Evolutionary conservation across 257 asterid genomes (phyloP).

Genomic region (Solanum piurae): DNA sequence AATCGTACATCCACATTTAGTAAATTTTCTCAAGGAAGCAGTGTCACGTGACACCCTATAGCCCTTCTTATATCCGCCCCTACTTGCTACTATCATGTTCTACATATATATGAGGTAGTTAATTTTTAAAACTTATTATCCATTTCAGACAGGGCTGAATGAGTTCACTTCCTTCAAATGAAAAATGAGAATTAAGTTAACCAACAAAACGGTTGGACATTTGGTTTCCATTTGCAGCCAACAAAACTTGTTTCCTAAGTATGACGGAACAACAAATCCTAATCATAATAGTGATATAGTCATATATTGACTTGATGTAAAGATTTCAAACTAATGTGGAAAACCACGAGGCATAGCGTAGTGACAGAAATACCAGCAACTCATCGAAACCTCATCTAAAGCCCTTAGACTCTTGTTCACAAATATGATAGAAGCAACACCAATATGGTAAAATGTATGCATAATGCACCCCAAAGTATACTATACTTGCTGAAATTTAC

Average conservation of each 20-base stretch:
- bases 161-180: neutral
- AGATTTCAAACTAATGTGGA: neutral
- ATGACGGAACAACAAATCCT: neutral
- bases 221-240: neutral
- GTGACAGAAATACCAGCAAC: neutral
- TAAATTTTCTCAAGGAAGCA: neutral
- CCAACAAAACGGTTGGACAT: neutral
- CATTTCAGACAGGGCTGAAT: neutral
- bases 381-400: neutral
- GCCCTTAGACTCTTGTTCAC: neutral
- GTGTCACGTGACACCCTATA: neutral
- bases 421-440: neutral
- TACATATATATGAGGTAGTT: neutral
- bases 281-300: neutral
- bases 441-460: neutral
- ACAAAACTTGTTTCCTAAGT: neutral
- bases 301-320: neutral
- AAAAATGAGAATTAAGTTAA: neutral
- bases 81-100: neutral
- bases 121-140: neutral
- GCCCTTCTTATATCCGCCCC: neutral
- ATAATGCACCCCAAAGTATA: neutral
- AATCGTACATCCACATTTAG: neutral
- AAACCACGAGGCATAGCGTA: neutral
- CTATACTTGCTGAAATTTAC: neutral